Base-by-base conservation (phyloP, 192 early-diverging fungal genomes). In the Phlyctochytrium arcticum region DNA sequence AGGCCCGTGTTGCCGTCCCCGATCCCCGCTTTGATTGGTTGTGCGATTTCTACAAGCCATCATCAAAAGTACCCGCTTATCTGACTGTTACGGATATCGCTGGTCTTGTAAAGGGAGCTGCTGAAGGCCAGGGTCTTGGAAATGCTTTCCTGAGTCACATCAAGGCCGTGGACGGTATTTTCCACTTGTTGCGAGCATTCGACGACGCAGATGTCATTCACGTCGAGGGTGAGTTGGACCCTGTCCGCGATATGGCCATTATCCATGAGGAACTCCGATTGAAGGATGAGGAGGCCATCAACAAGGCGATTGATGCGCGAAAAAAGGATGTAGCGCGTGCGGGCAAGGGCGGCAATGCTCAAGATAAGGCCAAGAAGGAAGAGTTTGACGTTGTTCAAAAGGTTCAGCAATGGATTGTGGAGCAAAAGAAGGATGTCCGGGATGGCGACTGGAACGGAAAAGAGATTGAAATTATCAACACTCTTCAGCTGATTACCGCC, bases 61-160 rank as follows among this genome's bases (percentile, higher is more conserved):
- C 81, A 34, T 80, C 75, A 35, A 67, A 72, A 15, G 78, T 83
- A 12, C 86, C 87, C 15, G 88, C 88, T 24, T 90, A 81, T 78
- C 86, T 98, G 57, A 90, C 92, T 4, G 89, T 96, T 23, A 93
- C 91, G 63, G 96, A 98, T 74, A 98, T 98, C 77, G 96, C 96
- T 63, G 96, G 96, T 27, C 85, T 98, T 50, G 93, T 98, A 30
- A 92, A 92, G 75, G 79, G 79, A 9, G 80, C 80, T 2, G 53
- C 62, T 3, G 68, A 72, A 32, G 80, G 80, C 6, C 56, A 72
- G 46, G 80, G 80, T 19, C 73, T 82, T 54, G 90, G 96, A 56
- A 98, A 98, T 65, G 88, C 90, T 60, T 98, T 98, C 85, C 77
- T 98, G 80, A 90, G 90, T 27, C 90, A 96, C 74, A 88, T 98